These are phyloP conservation scores for Alternaria triticina DNA, from an alignment of 2,329 filamentous ascomycete species.

Conservation along the genomic window DNA sequence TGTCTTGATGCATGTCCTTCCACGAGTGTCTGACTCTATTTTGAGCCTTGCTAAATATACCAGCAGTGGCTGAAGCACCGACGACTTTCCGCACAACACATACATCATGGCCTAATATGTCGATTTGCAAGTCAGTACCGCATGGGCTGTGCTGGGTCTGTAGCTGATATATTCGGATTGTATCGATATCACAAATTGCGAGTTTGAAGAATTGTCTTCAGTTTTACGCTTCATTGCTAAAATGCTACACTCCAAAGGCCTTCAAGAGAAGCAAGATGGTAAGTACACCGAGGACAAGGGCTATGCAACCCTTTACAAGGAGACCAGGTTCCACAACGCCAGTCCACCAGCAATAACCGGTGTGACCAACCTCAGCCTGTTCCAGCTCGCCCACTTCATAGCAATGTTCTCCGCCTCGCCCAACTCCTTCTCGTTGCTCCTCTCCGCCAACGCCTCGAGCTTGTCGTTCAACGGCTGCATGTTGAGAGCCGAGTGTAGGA, in stretches of 20 bases:
- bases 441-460: slow-evolving; percentile 51
- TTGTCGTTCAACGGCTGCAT: slow-evolving; percentile 60
- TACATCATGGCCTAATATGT: background rate
- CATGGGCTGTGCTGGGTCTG: background rate
- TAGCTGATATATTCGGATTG: background rate
- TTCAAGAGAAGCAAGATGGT: background rate
- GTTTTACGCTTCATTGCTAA: background rate
- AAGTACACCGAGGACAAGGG: background rate
- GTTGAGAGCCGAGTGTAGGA: slow-evolving; percentile 58
- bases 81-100: background rate
- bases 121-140: background rate
- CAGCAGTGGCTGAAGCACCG: background rate
- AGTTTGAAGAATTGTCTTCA: background rate
- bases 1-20: background rate
- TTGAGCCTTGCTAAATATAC: background rate
- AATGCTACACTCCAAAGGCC: background rate
- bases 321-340: slow-evolving; percentile 42
- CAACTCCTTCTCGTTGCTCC: slow-evolving; percentile 40
- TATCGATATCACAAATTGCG: background rate
- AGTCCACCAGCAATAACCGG: slow-evolving; percentile 43
- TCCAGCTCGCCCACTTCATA: slow-evolving; percentile 46
- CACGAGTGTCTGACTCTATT: background rate
- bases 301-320: slow-evolving; percentile 9
- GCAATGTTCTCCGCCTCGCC: slow-evolving; percentile 41
- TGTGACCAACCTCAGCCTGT: slow-evolving; percentile 44